Conservation (phyloP, 2,329 filamentous ascomycete genomes). For the Cercospora sojina region DNA sequence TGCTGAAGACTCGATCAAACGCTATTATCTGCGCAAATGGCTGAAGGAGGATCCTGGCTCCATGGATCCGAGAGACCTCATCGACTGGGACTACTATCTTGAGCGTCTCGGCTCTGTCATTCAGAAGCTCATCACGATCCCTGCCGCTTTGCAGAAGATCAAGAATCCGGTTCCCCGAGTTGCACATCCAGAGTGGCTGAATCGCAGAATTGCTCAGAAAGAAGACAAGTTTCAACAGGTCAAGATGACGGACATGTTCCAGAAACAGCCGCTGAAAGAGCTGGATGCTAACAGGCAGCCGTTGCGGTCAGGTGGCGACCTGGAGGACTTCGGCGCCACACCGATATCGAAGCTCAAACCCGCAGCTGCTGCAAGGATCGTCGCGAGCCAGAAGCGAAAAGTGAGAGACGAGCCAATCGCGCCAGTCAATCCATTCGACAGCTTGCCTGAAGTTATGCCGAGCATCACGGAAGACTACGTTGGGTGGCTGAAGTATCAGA, state of each 20-base stretch:
- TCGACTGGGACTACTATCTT: slow-evolving; percentile 97
- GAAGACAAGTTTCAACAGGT: slow-evolving; percentile 98
- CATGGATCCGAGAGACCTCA: slow-evolving; percentile 82
- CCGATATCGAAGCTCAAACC: slow-evolving; percentile 47
- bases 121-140: slow-evolving; percentile 98
- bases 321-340: slow-evolving; percentile 48
- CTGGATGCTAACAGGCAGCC: slow-evolving; percentile 64
- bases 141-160: slow-evolving; percentile 91
- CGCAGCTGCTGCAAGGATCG: slow-evolving; percentile 39
- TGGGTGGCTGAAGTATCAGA: slow-evolving; percentile 89
- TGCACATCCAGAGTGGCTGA: slow-evolving; percentile 93
- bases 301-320: slow-evolving; percentile 56
- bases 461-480: slow-evolving; percentile 81
- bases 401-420: slow-evolving; percentile 44
- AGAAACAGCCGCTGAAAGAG: slow-evolving; percentile 69
- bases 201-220: slow-evolving; percentile 87
- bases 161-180: slow-evolving; percentile 92
- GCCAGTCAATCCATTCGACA: slow-evolving; percentile 73
- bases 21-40: slow-evolving; percentile 91
- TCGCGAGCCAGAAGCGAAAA: slow-evolving; percentile 49
- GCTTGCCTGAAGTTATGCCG: slow-evolving; percentile 80
- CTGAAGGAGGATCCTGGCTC: slow-evolving; percentile 86
- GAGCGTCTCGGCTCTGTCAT: slow-evolving; percentile 96
- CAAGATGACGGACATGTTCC: slow-evolving; percentile 94
- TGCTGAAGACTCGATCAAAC: slow-evolving; percentile 82